These are phyloP conservation scores for Saccharomycopsis malanga DNA, from an alignment of 805 yeast species.

Conservation along the genomic window DNA sequence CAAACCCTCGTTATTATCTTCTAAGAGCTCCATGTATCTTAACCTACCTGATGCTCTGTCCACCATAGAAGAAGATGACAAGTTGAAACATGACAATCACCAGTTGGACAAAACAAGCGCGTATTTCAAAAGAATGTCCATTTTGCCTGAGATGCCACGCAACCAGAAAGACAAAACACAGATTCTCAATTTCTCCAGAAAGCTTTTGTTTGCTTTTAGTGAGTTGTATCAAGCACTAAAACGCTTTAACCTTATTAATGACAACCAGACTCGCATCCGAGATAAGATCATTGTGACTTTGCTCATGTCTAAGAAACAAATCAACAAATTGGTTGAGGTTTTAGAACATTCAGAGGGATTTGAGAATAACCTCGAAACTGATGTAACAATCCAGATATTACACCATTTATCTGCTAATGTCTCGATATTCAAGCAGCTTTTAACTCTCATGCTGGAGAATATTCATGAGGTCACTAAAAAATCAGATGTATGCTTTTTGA, in stretches of 20 bases:
- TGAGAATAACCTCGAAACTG: background rate
- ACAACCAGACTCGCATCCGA: slow-evolving; percentile 4
- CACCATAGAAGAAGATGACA: too few species aligned
- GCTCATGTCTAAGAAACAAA: slow-evolving; percentile 33
- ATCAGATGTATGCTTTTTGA: slow-evolving; percentile 39
- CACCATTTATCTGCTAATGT: slow-evolving; percentile 3
- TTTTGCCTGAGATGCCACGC: slow-evolving; percentile 28
- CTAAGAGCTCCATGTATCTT: too few species aligned
- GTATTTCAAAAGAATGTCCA: slow-evolving; percentile 40
- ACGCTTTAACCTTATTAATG: slow-evolving; percentile 29
- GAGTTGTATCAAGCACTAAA: slow-evolving; percentile 40
- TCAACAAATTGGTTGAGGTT: slow-evolving; percentile 38
- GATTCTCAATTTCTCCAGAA: slow-evolving; percentile 34
- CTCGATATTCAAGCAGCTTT: slow-evolving; percentile 34
- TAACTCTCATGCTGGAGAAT: slow-evolving; percentile 34
- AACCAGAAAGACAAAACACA: background rate
- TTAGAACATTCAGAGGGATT: slow-evolving; percentile 29
- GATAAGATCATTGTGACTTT: slow-evolving; percentile 1
- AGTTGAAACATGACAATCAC: background rate
- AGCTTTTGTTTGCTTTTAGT: slow-evolving; percentile 38
- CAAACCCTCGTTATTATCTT: too few species aligned
- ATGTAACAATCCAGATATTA: background rate
- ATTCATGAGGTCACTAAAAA: slow-evolving; percentile 32
- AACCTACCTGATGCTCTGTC: too few species aligned
- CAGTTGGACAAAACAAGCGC: slow-evolving; percentile 36